These are phyloP conservation scores for Rhodotorula sp. DNA, from an alignment of 1,284 basidiomycete genomes.

Conservation along the genomic window DNA sequence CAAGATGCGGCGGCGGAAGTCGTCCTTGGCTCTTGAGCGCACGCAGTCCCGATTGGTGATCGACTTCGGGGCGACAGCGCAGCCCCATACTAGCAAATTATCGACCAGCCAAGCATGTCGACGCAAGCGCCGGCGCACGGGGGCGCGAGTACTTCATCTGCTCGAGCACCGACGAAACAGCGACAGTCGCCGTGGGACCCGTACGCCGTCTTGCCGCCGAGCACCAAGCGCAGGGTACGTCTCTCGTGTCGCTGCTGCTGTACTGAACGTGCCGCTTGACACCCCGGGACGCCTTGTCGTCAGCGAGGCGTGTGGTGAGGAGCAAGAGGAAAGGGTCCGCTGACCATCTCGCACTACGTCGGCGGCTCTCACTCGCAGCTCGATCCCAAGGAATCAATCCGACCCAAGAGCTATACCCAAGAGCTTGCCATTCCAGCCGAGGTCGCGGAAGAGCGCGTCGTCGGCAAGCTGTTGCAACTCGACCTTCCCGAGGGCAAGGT, in stretches of 20 bases:
- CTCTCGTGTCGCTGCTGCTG: not conserved
- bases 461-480: slow-evolving; percentile 36
- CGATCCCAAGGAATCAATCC: not conserved
- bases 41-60: too few relatives aligned
- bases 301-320: too few relatives aligned
- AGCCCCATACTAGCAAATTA: too few relatives aligned
- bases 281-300: not conserved
- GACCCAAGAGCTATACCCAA: slow-evolving; percentile 10
- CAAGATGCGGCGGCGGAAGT: not conserved
- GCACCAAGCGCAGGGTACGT: slow-evolving; percentile 25
- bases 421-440: slow-evolving; percentile 24
- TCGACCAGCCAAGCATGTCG: not conserved
- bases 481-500: slow-evolving; percentile 35
- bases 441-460: slow-evolving; percentile 31
- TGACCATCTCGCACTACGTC: not conserved
- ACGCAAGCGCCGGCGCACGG: slow-evolving; percentile 5
- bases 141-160: slow-evolving; percentile 10
- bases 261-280: not conserved
- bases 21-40: not conserved
- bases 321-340: not conserved
- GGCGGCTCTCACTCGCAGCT: not conserved
- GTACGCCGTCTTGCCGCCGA: slow-evolving; percentile 26
- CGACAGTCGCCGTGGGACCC: slow-evolving; percentile 30
- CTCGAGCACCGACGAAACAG: slow-evolving; percentile 3
- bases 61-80: too few relatives aligned